Base-by-base conservation (phyloP, 805 yeast genomes). In the Monosporozyma unispora region DNA sequence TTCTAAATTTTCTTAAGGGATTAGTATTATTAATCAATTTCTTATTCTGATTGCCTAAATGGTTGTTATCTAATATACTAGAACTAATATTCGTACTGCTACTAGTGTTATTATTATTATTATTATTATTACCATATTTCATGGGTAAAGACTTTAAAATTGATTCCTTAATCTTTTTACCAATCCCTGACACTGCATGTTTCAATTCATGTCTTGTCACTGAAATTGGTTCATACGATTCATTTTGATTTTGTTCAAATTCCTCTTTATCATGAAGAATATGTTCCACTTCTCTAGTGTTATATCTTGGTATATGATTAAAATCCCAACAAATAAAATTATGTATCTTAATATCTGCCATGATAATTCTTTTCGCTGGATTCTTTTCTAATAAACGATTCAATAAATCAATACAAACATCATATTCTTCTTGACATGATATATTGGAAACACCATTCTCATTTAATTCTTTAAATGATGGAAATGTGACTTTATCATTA, bases 101-200 rank as follows among this genome's bases (percentile, higher is more conserved):
- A 28, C 12, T 10, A 27, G 6, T 9, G 9, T 29, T 5, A 29
- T 29, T 29, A 14, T 14, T 11, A 31, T 31, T 31, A 31, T 12
- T 14, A 31, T 6, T 4, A 31, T 16, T 14, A 31, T n/a, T 31
- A 11, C n/a, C 35, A 31, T 21, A 19, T 40, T 52, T 49, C 9
- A 49, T 21, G 5, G 57, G 50, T 43, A 50, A 35, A 2, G 46
- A 45, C 33, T 53, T 55, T 4, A 57, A 42, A 12, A 55, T 49
- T 7, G 63, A 56, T 18, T 59, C 75, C 56, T 72, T 78, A 41
- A 87, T 72, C 48, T 82, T 73, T 46, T 79, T 76, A 7, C 89
- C 90, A 45, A 88, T 75, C n/a, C 96, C 96, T 33, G 82, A 76
- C 3, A 88, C 88, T 0, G 96, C 96, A 52, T 80, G 77, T 53